Conservation (phyloP, 2,329 filamentous ascomycete genomes). For the Monilinia fructigena region DNA sequence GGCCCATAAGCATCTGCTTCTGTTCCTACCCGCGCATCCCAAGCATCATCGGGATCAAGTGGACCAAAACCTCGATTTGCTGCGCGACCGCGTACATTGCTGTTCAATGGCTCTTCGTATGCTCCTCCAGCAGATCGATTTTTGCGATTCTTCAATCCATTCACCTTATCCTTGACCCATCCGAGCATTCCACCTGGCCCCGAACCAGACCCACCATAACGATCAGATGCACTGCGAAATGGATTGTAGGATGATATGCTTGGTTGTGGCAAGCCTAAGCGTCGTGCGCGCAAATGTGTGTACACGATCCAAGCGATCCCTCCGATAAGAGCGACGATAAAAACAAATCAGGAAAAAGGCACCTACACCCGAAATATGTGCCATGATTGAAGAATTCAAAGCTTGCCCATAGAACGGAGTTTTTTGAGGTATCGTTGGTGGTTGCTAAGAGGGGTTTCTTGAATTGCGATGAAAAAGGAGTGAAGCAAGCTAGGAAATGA, state of each 20-base stretch:
- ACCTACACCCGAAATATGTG: constrained; percentile 60
- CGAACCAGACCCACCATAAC: constrained; percentile 46
- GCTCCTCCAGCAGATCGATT: constrained; percentile 66
- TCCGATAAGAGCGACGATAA: constrained; percentile 58
- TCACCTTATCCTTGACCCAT: constrained; percentile 69
- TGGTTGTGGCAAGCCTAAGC: constrained; percentile 73
- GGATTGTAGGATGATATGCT: constrained; percentile 68
- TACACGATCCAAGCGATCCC: constrained; percentile 68
- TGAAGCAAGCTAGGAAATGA: too few species aligned
- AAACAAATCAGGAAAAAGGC: constrained; percentile 70
- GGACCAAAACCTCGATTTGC: constrained; percentile 60
- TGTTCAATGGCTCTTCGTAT: constrained; percentile 59
- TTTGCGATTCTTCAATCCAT: constrained; percentile 62
- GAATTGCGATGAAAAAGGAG: too few species aligned
- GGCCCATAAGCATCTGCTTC: constrained; percentile 65
- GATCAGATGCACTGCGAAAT: constrained; percentile 48
- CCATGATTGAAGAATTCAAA: constrained; percentile 46
- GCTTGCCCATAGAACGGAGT: not conserved
- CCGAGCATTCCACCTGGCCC: constrained; percentile 63
- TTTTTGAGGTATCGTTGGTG: too few species aligned
- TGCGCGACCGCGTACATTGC: constrained; percentile 42
- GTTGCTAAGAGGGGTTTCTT: too few species aligned
- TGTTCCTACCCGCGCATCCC: constrained; percentile 76
- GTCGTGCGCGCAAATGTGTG: constrained; percentile 68
- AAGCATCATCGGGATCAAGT: constrained; percentile 80